phyloP scores from a whole-genome alignment of 2,329 filamentous ascomycete genomes.

The Cordyceps javanica region DNA sequence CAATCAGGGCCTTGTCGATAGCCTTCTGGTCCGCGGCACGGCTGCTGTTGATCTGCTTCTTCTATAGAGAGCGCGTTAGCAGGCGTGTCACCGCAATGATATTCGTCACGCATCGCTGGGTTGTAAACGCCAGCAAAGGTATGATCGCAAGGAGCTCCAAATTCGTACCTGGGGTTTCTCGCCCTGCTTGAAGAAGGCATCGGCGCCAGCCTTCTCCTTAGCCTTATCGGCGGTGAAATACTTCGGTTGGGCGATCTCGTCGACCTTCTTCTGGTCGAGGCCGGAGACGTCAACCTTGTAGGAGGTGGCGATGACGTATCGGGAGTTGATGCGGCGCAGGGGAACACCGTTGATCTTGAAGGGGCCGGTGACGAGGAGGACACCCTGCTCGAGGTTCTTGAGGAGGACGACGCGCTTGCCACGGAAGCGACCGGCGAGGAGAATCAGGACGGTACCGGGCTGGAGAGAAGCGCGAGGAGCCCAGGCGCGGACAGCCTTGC shows the following conservation, averaged over 20 bases:
- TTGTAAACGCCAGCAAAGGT: background rate
- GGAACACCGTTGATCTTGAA: conserved; percentile 99
- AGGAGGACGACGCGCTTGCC: conserved; percentile 99
- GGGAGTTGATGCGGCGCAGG: conserved; percentile 86
- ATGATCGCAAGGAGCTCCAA: background rate
- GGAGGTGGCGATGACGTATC: conserved; percentile 89
- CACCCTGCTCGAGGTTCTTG: conserved; percentile 94
- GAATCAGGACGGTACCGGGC: conserved; percentile 95
- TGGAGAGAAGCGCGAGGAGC: conserved; percentile 83
- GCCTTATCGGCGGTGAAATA: conserved; percentile 97
- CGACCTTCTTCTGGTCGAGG: conserved; percentile 85
- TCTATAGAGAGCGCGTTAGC: conserved; percentile 54
- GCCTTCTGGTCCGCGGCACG: conserved; percentile 97
- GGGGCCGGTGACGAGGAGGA: conserved; percentile 97
- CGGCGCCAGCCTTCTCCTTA: conserved; percentile 93
- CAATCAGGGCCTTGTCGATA: conserved; percentile 91
- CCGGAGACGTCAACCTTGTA: conserved; percentile 78
- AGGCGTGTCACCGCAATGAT: too few relatives aligned
- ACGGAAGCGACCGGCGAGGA: conserved; percentile 98
- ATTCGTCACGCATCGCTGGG: background rate
- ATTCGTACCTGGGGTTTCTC: conserved; percentile 88
- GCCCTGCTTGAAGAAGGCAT: conserved; percentile 99
- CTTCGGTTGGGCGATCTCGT: conserved; percentile 66
- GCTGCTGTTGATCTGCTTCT: conserved; percentile 91
- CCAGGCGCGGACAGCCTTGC: conserved; percentile 87